Conservation (phyloP, 768 basidiomycete genomes). For the Mycena latifolia region DNA sequence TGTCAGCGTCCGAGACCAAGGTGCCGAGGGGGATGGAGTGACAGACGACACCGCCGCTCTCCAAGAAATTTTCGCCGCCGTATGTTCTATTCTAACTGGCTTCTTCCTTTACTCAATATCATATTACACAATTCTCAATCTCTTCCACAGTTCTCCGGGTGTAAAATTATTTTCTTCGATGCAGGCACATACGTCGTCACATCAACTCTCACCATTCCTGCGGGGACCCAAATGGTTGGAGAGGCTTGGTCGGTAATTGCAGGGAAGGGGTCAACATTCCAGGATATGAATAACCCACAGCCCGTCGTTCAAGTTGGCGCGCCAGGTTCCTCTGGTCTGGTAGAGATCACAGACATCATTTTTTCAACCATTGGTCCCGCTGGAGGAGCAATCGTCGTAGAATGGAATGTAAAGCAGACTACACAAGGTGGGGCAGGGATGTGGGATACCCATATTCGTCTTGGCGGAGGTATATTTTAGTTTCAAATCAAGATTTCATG, state of each 20-base stretch:
- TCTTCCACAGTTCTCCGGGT: conserved; percentile 67
- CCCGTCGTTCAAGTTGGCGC: conserved; percentile 65
- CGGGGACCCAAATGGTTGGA: conserved; percentile 69
- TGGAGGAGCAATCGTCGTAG: conserved; percentile 73
- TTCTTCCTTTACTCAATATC: conserved; percentile 1
- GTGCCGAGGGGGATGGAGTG: conserved; percentile 79
- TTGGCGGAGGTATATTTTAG: conserved; percentile 51
- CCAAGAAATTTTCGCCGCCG: conserved; percentile 70
- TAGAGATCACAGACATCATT: conserved; percentile 76
- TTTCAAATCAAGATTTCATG: conserved; percentile 40
- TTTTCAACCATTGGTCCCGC: conserved; percentile 69
- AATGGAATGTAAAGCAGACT: conserved; percentile 76
- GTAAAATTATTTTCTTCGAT: conserved; percentile 88
- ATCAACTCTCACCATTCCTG: conserved; percentile 67
- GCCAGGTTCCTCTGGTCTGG: conserved; percentile 60
- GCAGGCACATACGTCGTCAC: conserved; percentile 72
- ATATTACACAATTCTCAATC: background rate
- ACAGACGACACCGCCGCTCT: conserved; percentile 84
- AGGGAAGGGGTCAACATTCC: conserved; percentile 61
- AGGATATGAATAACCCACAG: conserved; percentile 56
- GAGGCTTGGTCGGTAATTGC: conserved; percentile 73
- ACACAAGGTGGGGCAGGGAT: conserved; percentile 67
- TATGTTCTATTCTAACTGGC: conserved; percentile 36
- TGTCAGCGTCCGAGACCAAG: conserved; percentile 77
- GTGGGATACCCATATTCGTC: conserved; percentile 70